phyloP scores from a whole-genome alignment of 495 filamentous ascomycete species.

The Venustampulla echinocandica region DNA sequence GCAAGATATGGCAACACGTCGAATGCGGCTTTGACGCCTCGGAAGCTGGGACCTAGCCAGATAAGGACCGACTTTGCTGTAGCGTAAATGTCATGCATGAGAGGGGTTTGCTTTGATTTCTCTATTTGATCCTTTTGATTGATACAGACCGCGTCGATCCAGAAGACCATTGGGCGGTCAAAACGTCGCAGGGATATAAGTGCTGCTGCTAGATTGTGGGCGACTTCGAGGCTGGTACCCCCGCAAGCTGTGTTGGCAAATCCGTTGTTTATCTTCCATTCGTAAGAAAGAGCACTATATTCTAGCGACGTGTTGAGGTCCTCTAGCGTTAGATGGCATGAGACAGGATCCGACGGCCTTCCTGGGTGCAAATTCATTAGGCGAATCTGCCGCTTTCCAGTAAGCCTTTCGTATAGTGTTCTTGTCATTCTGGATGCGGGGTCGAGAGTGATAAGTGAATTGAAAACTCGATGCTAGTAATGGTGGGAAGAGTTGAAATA shows the following conservation, averaged over 20 bases:
- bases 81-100: conserved; percentile 27
- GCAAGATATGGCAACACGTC: conserved; percentile 17
- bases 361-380: conserved; percentile 3
- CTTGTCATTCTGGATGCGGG: background rate
- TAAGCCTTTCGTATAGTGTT: background rate
- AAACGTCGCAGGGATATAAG: conserved; percentile 14
- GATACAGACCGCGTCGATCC: conserved; percentile 35
- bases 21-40: background rate
- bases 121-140: conserved; percentile 26
- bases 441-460: background rate
- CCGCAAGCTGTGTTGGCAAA: conserved; percentile 8
- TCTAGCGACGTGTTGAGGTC: background rate
- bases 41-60: conserved; percentile 21
- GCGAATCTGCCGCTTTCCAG: conserved; percentile 1
- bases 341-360: background rate
- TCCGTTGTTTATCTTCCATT: conserved; percentile 8
- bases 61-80: conserved; percentile 19
- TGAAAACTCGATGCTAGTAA: no score
- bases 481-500: no score
- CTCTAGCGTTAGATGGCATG: background rate
- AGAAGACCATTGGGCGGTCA: conserved; percentile 10
- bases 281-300: conserved; percentile 20
- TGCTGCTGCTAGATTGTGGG: conserved; percentile 10
- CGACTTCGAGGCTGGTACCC: background rate
- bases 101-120: conserved; percentile 22